Conservation (phyloP, 768 basidiomycete genomes). For the Boletus reticuloceps region DNA sequence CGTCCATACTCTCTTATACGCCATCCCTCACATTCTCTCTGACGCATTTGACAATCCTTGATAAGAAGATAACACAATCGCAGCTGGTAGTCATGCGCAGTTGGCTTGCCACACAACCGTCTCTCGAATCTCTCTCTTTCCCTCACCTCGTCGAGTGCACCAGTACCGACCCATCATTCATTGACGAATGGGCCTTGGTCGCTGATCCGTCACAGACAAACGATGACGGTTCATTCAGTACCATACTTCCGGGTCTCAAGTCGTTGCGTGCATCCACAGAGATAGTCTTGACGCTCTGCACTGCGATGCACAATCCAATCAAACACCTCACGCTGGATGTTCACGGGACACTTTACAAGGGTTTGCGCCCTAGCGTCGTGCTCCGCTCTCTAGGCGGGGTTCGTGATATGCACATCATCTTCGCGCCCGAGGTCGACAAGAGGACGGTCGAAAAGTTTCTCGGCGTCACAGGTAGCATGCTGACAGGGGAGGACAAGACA, state of each 20-base stretch:
- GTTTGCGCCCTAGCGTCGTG: constrained; percentile 26
- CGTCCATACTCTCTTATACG: constrained; percentile 17
- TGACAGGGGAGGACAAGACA: constrained; percentile 11
- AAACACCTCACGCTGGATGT: constrained; percentile 23
- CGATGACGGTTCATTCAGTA: not conserved
- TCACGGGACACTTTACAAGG: constrained; percentile 28
- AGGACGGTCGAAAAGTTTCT: constrained; percentile 33
- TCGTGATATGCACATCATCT: constrained; percentile 28
- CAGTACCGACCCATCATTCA: not conserved
- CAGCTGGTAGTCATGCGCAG: constrained; percentile 18
- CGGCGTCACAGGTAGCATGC: constrained; percentile 20
- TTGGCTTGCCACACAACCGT: constrained; percentile 25
- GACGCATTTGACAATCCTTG: constrained; percentile 28
- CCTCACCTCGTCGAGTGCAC: constrained; percentile 23
- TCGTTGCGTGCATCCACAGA: constrained; percentile 28
- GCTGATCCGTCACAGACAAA: not conserved
- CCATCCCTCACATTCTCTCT: constrained; percentile 22
- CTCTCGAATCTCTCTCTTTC: constrained; percentile 28
- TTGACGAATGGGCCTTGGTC: constrained; percentile 9
- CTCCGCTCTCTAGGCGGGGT: constrained; percentile 28
- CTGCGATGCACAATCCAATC: constrained; percentile 16
- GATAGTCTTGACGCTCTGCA: constrained; percentile 18
- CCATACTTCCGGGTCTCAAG: constrained; percentile 24
- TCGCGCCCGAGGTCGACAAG: constrained; percentile 32
- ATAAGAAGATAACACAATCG: constrained; percentile 21